These are phyloP conservation scores for Geranomyces variabilis DNA, from an alignment of 192 early-diverging fungal species.

Conservation along the genomic window DNA sequence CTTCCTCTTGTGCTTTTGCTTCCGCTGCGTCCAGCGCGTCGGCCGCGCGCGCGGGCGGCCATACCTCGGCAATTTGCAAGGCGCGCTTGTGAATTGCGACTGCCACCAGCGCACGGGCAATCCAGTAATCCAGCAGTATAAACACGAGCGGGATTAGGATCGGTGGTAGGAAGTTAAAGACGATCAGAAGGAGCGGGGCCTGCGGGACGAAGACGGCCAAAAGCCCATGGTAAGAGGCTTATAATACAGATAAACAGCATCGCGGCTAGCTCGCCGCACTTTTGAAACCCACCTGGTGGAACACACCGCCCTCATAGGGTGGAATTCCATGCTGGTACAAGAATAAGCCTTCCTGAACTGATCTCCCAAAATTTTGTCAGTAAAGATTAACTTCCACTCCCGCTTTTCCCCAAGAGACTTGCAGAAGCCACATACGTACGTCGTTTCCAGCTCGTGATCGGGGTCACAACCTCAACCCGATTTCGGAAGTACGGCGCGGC, in stretches of 20 bases:
- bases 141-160: conserved; percentile 59
- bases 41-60: conserved; percentile 4
- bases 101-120: conserved; percentile 61
- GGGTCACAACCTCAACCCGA: conserved; percentile 76
- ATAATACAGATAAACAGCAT: background rate
- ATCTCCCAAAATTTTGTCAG: too few species aligned
- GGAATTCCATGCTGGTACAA: conserved; percentile 73
- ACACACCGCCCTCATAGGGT: conserved; percentile 86
- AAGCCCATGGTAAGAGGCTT: conserved; percentile 4
- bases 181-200: conserved; percentile 75
- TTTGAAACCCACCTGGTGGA: conserved; percentile 70
- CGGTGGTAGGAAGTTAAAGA: conserved; percentile 66
- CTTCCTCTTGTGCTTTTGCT: conserved; percentile 6
- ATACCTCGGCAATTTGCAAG: conserved; percentile 14
- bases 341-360: conserved; percentile 86
- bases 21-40: background rate
- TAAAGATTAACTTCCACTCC: background rate
- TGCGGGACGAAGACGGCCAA: conserved; percentile 26
- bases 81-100: conserved; percentile 57
- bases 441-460: conserved; percentile 85
- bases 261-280: background rate
- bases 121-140: conserved; percentile 63
- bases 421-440: conserved; percentile 53
- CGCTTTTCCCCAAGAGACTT: too few species aligned
- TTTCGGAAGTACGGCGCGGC: conserved; percentile 21